Conservation (phyloP, 495 filamentous ascomycete genomes). For the Talaromyces adpressus region DNA sequence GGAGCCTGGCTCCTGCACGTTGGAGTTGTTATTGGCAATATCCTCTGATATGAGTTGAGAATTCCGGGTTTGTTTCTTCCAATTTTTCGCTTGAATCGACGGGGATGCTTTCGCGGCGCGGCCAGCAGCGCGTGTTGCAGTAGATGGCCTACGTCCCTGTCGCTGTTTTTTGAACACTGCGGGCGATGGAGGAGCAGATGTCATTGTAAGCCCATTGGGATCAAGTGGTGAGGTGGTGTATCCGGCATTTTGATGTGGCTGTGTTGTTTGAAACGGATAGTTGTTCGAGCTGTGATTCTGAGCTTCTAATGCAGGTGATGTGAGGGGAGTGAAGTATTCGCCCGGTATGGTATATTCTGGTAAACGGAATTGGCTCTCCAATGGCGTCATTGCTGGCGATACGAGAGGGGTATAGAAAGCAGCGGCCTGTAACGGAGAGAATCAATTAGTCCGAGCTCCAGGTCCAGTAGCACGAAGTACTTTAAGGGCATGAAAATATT, state of each 20-base stretch:
- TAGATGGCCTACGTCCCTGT: slow-evolving; percentile 33
- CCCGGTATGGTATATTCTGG: slow-evolving; percentile 75
- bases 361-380: slow-evolving; percentile 76
- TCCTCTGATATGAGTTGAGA: slow-evolving; percentile 16
- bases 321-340: slow-evolving; percentile 92
- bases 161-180: slow-evolving; percentile 25
- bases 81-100: slow-evolving; percentile 68
- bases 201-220: slow-evolving; percentile 29
- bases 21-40: slow-evolving; percentile 17
- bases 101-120: slow-evolving; percentile 68
- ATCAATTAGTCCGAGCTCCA: not conserved
- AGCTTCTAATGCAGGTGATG: slow-evolving; percentile 82
- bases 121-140: slow-evolving; percentile 31
- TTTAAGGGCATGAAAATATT: not conserved
- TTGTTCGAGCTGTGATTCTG: slow-evolving; percentile 50
- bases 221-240: slow-evolving; percentile 43
- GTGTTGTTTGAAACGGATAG: slow-evolving; percentile 27
- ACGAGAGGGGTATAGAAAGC: slow-evolving; percentile 91
- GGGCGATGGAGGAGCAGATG: slow-evolving; percentile 25
- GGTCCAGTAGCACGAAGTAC: not conserved
- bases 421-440: slow-evolving; percentile 18
- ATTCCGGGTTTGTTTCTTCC: slow-evolving; percentile 39
- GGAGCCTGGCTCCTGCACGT: slow-evolving; percentile 25
- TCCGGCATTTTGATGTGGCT: slow-evolving; percentile 26
- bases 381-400: slow-evolving; percentile 88